Evolutionary conservation across 2,329 filamentous ascomycete genomes (phyloP), one percentile per base, ranked within the genome.

Genomic region (Penicillium oxalicum): DNA sequence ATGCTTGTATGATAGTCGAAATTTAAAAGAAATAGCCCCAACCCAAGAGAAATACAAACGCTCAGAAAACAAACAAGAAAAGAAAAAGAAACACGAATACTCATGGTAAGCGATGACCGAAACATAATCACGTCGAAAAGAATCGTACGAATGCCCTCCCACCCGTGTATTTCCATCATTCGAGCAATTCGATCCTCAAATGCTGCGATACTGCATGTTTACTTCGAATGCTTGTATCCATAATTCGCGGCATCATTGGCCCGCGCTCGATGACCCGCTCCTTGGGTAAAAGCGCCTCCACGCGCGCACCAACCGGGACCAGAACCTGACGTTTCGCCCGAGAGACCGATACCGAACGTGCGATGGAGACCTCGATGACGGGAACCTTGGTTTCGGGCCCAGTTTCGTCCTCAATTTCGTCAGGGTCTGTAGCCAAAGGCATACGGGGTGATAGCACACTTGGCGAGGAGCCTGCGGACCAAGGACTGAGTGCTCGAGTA

Each of bases 311-410:
- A 9, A 70, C 60, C 0, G 70, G 68, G 5, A 72, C 65, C 5
- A 72, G 53, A n/a, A 69, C 51, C 45, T 70, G 67, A 36, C 59
- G 64, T 28, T 59, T 67, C 7, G 62, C 62, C 29, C 57, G 60
- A 0, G 64, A 64, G 0, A 72, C 62, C 7, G 68, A 70, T 7
- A 73, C 55, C 4, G 70, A 71, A 27, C 68, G 59, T 3, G 70
- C 70, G 33, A 66, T 61, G 3, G 69, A 70, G 29, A 72, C 59
- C 49, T 70, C 65, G 33, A 70, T 57, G 53, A 33, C 52, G 46
- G 46, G 55, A 13, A 27, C 47, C 44, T 47, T 29, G 44, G 6
- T 13, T 4, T 12, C 4, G 6, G 50, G 44, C 12, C 51, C 45
- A 8, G 45, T n/a, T 39, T 45, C 35, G 5, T 32, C 28, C n/a